Percentiles rank a stretch among this genome's conserved stretches.
These are phyloP conservation scores for Wickerhamiella lipophila DNA, from an alignment of 805 yeast species.

Conservation along the genomic window DNA sequence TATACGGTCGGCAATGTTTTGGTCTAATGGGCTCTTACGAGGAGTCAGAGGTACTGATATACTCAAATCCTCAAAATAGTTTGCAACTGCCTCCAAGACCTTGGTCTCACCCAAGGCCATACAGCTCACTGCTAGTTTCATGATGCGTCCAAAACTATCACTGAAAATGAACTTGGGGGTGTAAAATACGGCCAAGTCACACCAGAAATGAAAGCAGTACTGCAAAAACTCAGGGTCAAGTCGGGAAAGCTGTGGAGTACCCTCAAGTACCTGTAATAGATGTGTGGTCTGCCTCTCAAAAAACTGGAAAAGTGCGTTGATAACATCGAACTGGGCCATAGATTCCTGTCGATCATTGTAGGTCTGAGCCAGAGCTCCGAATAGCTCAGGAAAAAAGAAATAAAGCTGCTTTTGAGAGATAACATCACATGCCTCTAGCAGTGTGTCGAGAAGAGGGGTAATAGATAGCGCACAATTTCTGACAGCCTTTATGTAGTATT, in stretches of 20 bases:
- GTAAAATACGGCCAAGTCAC: constrained; percentile 17
- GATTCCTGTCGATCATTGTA: constrained; percentile 16
- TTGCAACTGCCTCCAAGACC: constrained; percentile 55
- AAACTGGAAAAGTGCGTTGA: constrained; percentile 20
- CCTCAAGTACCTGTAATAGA: constrained; percentile 15
- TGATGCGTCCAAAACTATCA: constrained; percentile 3
- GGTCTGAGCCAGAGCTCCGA: constrained; percentile 16
- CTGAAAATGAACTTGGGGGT: constrained; percentile 15
- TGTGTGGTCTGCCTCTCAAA: not conserved
- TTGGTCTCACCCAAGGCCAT: constrained; percentile 53
- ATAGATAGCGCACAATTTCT: constrained; percentile 16
- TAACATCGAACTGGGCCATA: constrained; percentile 34
- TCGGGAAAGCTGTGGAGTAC: not conserved
- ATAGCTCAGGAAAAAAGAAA: constrained; percentile 16
- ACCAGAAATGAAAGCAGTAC: constrained; percentile 19
- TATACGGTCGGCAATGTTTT: constrained; percentile 28
- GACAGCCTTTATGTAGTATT: constrained; percentile 16
- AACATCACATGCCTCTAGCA: constrained; percentile 1
- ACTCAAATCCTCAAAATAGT: constrained; percentile 65
- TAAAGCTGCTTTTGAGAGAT: constrained; percentile 8
- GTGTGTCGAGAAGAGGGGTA: constrained; percentile 6
- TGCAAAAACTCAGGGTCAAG: constrained; percentile 1
- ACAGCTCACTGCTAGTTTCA: constrained; percentile 22
- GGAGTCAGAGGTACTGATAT: constrained; percentile 29
- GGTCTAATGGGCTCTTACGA: constrained; percentile 15